Percentiles rank a stretch among this genome's conserved stretches.
These are phyloP conservation scores for Rhazya stricta DNA, from an alignment of 257 asterid genomes.

Conservation along the genomic window DNA sequence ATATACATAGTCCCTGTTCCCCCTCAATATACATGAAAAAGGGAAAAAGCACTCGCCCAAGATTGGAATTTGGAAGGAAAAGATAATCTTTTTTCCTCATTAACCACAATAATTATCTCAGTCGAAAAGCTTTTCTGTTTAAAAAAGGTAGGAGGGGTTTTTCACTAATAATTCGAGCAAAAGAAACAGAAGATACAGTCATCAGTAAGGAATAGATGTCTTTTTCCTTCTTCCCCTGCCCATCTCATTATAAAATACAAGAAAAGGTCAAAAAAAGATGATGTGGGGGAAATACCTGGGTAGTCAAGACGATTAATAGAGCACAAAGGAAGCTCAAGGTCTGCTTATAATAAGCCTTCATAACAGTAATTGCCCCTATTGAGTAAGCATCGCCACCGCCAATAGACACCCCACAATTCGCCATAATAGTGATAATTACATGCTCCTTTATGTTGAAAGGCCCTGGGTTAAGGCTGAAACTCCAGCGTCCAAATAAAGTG, in stretches of 20 bases:
- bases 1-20: no score
- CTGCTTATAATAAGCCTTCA: constrained; percentile 93
- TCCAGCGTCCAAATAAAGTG: constrained; percentile 57
- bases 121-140: no score
- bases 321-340: constrained; percentile 64
- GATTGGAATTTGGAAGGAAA: no score
- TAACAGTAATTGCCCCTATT: constrained; percentile 95
- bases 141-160: no score
- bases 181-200: not conserved
- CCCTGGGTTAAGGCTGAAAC: constrained; percentile 78
- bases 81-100: no score
- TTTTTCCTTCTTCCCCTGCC: not conserved
- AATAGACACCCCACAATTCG: constrained; percentile 90
- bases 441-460: constrained; percentile 94
- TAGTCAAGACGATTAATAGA: constrained; percentile 74
- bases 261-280: not conserved
- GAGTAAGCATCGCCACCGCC: constrained; percentile 99
- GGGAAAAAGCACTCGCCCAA: no score
- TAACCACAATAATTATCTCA: no score
- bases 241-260: not conserved
- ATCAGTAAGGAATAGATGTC: not conserved
- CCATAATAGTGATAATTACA: constrained; percentile 86
- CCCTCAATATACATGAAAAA: no score
- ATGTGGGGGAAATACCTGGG: constrained; percentile 50
- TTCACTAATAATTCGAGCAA: no score